Evolutionary conservation across 352 stramenopile species (phyloP), one percentile per base, ranked within the genome.

Genomic region (Globisporangium sylvaticum): DNA sequence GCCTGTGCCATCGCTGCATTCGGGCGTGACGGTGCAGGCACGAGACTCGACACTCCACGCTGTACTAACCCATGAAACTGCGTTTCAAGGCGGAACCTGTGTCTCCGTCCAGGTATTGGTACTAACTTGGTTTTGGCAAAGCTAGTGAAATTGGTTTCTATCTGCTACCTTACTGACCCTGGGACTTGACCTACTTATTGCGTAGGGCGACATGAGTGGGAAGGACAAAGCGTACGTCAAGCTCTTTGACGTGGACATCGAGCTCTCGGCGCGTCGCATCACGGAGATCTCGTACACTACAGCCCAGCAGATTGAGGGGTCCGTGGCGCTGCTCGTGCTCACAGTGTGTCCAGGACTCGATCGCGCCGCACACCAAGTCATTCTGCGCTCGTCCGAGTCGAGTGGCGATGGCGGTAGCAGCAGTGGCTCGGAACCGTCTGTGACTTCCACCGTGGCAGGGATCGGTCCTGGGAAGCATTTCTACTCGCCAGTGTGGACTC

Each of bases 161-260:
- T 55, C 7, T 14, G 27, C 22, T 8, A 32, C 25, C 5, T 56
- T 14, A 56, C 48, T 6, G 39, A 20, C 6, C 42, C 10, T 37
- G 34, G 7, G 58, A 0, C 15, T 56, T 32, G 10, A 15, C 0
- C 32, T 37, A 37, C 31, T 34, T 34, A 29, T 63, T 15, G n/a
- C 4, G 4, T 46, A 81, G 70, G 75, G 75, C n/a, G 65, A 69
- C 62, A 63, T 80, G 64, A 34, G 62, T 48, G 66, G 65, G 18
- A 67, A 62, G 2, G 73, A 80, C 53, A 80, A 80, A 22, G 64
- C 66, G 25, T 82, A 79, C 61, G 75, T 80, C 37, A 82, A 82
- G 64, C 73, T 82, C 48, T 80, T 75, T 25, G 75, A 80, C 24
- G 70, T 75, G 9, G 75, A 82, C 39, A 74, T 82, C 27, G 75